Conservation (phyloP, 1,284 basidiomycete genomes). For the Anthracocystis walkeri region DNA sequence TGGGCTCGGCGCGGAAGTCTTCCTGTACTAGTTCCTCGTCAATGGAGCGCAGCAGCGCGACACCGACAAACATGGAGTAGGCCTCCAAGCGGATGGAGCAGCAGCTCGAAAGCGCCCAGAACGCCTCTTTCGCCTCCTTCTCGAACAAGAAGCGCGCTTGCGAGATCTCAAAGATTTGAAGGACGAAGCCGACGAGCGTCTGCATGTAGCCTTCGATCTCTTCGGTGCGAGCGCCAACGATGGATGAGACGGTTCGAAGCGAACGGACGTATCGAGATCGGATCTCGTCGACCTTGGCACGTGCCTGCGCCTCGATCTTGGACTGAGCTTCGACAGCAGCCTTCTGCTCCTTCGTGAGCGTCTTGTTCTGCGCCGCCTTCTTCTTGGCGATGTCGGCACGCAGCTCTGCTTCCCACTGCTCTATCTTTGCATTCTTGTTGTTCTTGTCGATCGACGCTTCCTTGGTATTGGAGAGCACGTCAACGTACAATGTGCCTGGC, state of each 20-base stretch:
- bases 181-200: constrained; percentile 45
- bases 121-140: constrained; percentile 42
- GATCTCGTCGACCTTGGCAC: constrained; percentile 54
- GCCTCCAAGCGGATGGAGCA: constrained; percentile 54
- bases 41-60: constrained; percentile 58
- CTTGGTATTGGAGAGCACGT: constrained; percentile 59
- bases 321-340: constrained; percentile 63
- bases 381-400: constrained; percentile 66
- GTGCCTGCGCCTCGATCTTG: constrained; percentile 56
- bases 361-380: constrained; percentile 62
- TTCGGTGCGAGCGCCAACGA: constrained; percentile 53
- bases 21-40: constrained; percentile 57
- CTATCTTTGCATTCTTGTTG: constrained; percentile 61
- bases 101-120: constrained; percentile 55
- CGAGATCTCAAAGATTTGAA: constrained; percentile 34
- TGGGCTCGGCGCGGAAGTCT: constrained; percentile 58
- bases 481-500: constrained; percentile 57
- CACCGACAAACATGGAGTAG: constrained; percentile 53
- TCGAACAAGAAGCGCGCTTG: constrained; percentile 52
- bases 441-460: constrained; percentile 44
- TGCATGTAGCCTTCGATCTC: constrained; percentile 56
- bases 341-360: constrained; percentile 64
- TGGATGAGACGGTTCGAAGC: constrained; percentile 47
- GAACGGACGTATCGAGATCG: constrained; percentile 43
- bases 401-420: constrained; percentile 68